A percentile compares a stretch with the other conserved stretches of the same genome.
These are phyloP conservation scores for Leccinum broughii DNA, from an alignment of 768 basidiomycete genomes.

Conservation along the genomic window DNA sequence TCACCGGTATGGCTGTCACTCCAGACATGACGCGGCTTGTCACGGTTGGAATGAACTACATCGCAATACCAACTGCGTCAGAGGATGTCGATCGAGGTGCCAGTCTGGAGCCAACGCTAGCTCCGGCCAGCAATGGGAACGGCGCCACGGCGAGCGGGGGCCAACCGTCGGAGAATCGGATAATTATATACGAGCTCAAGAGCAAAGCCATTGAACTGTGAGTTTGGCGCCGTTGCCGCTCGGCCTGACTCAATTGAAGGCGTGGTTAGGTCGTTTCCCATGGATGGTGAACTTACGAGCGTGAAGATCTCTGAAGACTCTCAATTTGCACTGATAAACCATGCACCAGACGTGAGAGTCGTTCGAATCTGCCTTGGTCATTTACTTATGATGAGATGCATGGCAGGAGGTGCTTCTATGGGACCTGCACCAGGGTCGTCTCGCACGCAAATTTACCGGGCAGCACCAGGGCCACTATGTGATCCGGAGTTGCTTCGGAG, in stretches of 20 bases:
- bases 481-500: constrained; percentile 75
- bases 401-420: constrained; percentile 86
- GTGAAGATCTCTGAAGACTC: constrained; percentile 87
- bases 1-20: constrained; percentile 84
- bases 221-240: constrained; percentile 33
- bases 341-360: constrained; percentile 76
- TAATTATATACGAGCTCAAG: constrained; percentile 76
- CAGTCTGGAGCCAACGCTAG: constrained; percentile 38
- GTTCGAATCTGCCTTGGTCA: not conserved
- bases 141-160: constrained; percentile 35
- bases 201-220: constrained; percentile 70
- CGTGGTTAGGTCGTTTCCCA: constrained; percentile 52
- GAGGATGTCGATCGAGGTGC: constrained; percentile 27
- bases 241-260: not conserved
- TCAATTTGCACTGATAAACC: constrained; percentile 82
- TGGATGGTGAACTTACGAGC: constrained; percentile 84
- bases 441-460: constrained; percentile 81
- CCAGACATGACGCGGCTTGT: constrained; percentile 84
- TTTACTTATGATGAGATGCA: constrained; percentile 9
- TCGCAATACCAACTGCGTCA: constrained; percentile 24
- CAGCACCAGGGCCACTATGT: constrained; percentile 61
- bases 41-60: constrained; percentile 71
- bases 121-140: constrained; percentile 35
- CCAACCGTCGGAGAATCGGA: constrained; percentile 51
- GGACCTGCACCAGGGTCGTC: constrained; percentile 68